Evolutionary conservation across 441 rosid species (phyloP).

Genomic region (Daphne laureola): DNA sequence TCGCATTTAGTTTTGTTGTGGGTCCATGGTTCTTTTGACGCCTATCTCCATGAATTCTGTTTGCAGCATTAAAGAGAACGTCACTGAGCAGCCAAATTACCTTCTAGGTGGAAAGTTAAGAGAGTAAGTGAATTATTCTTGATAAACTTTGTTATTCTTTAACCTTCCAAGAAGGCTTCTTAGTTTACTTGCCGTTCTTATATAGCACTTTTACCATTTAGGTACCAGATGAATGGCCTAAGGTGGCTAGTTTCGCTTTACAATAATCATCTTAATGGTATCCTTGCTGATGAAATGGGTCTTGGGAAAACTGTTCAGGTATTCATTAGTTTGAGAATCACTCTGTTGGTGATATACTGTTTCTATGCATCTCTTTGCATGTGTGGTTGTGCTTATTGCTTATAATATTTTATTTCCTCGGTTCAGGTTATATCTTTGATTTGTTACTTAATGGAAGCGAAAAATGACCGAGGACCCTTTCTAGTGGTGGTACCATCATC

Average conservation of each 20-base stretch:
- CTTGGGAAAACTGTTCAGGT: conserved; percentile 99
- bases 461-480: conserved; percentile 95
- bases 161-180: too few relatives aligned
- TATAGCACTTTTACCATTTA: conserved; percentile 26
- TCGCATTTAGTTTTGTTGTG: neutral
- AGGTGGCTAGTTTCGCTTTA: conserved; percentile 92
- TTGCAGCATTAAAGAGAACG: conserved; percentile 81
- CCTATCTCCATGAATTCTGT: conserved; percentile 12
- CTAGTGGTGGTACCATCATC: conserved; percentile 96
- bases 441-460: conserved; percentile 90
- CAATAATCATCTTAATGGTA: conserved; percentile 89
- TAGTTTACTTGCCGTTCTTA: conserved; percentile 3
- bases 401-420: conserved; percentile 8
- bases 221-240: conserved; percentile 96
- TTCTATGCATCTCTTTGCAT: neutral
- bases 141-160: too few relatives aligned
- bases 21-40: neutral
- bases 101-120: conserved; percentile 82
- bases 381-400: conserved; percentile 10
- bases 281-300: conserved; percentile 99
- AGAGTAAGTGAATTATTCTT: conserved; percentile 53
- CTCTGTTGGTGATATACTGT: conserved; percentile 4
- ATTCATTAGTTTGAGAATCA: conserved; percentile 10
- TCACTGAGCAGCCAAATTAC: conserved; percentile 70
- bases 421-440: conserved; percentile 80